phyloP scores from a whole-genome alignment of 2,329 filamentous ascomycete species.

The Penicillium sp. region DNA sequence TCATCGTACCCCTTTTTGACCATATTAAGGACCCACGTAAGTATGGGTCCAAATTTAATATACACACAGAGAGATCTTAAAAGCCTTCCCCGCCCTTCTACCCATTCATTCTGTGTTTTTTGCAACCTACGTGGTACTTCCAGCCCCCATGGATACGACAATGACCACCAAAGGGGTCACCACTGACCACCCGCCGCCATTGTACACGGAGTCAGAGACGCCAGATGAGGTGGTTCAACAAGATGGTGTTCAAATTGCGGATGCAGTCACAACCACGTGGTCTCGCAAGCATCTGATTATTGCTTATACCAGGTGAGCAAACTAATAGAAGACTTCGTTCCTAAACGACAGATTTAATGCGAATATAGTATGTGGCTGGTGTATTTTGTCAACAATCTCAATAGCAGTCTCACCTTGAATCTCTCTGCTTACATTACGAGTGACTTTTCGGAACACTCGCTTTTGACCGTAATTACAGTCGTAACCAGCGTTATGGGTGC shows the following conservation, averaged over 20 bases:
- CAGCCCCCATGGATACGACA: not conserved
- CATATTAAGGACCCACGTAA: not conserved
- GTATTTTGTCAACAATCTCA: slow-evolving; percentile 43
- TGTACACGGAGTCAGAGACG: not conserved
- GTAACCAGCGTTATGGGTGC: slow-evolving; percentile 57
- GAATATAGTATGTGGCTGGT: slow-evolving; percentile 43
- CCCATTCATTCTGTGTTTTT: not conserved
- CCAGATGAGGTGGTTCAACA: slow-evolving; percentile 10
- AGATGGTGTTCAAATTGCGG: slow-evolving; percentile 26
- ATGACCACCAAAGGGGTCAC: not conserved
- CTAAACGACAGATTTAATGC: slow-evolving; percentile 17
- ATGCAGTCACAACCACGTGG: slow-evolving; percentile 32
- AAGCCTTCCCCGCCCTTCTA: not conserved
- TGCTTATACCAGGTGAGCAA: slow-evolving; percentile 50
- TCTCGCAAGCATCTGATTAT: slow-evolving; percentile 39
- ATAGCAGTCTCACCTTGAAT: slow-evolving; percentile 38
- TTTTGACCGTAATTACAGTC: slow-evolving; percentile 55
- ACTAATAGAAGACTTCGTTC: slow-evolving; percentile 38
- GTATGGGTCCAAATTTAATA: not conserved
- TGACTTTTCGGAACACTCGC: slow-evolving; percentile 53
- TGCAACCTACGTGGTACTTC: not conserved
- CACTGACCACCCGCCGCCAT: not conserved
- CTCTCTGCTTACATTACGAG: slow-evolving; percentile 53
- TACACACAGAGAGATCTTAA: not conserved
- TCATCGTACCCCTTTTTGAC: not conserved